Conservation (phyloP, 225 moss, liverwort and hornwort species). For the Ulota crispa region DNA sequence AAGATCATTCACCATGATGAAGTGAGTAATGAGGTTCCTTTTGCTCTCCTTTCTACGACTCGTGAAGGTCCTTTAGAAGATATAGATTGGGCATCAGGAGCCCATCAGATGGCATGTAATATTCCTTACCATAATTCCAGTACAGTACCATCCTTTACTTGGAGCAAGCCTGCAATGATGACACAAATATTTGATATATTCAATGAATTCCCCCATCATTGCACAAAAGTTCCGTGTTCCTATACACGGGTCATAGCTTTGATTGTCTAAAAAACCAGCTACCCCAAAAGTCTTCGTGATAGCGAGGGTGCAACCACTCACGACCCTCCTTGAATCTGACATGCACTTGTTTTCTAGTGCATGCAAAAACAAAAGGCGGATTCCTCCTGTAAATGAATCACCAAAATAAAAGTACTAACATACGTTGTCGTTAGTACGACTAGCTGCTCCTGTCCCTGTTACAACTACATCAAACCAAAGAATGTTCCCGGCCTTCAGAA, state of each 20-base stretch:
- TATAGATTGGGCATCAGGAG: not conserved
- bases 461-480: not conserved
- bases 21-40: not conserved
- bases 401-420: not conserved
- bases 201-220: slow-evolving; percentile 31
- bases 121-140: slow-evolving; percentile 19
- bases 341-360: not conserved
- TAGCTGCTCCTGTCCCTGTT: not conserved
- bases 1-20: not conserved
- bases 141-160: slow-evolving; percentile 23
- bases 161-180: slow-evolving; percentile 14
- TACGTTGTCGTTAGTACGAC: not conserved
- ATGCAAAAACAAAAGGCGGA: slow-evolving; percentile 5
- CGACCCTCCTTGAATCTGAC: not conserved
- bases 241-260: slow-evolving; percentile 9
- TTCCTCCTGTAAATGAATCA: slow-evolving; percentile 6
- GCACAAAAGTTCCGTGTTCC: not conserved
- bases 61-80: not conserved
- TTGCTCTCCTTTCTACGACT: not conserved
- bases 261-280: slow-evolving; percentile 15
- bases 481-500: not conserved
- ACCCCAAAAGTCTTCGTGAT: slow-evolving; percentile 5
- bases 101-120: slow-evolving; percentile 3
- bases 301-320: slow-evolving; percentile 17
- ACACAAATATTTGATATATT: slow-evolving; percentile 20